Evolutionary conservation across 768 basidiomycete species (phyloP).

Genomic region (Russula lepida): DNA sequence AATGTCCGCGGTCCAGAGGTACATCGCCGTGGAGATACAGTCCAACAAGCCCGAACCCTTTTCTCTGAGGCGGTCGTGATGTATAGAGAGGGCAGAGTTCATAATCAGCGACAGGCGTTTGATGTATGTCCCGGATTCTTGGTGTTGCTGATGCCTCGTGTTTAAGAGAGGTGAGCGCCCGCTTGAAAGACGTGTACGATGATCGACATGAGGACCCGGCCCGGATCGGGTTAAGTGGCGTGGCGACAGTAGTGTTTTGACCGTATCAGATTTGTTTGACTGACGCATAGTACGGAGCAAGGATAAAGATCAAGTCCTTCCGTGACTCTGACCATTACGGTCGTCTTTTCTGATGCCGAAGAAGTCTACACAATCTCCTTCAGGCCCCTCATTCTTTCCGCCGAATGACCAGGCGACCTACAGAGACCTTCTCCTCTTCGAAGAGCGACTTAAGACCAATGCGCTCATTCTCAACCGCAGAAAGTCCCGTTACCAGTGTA

Average conservation of each 20-base stretch:
- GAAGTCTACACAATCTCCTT: constrained; percentile 25
- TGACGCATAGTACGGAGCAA: not conserved
- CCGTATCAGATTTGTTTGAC: not conserved
- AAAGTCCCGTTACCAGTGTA: constrained; percentile 78
- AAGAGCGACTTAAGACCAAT: constrained; percentile 93
- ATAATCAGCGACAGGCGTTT: not conserved
- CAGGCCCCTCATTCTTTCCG: constrained; percentile 42
- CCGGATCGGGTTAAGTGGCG: not conserved
- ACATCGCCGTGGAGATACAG: not conserved
- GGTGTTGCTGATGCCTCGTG: no score
- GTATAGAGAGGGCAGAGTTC: not conserved
- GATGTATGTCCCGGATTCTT: no score
- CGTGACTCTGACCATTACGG: not conserved
- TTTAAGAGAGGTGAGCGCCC: no score
- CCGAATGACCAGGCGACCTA: constrained; percentile 73
- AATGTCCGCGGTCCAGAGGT: not conserved
- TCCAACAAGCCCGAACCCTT: not conserved
- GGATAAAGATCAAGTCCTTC: constrained; percentile 1
- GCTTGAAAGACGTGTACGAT: no score
- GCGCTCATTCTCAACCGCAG: constrained; percentile 71
- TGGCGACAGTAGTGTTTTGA: no score
- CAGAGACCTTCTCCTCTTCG: constrained; percentile 83
- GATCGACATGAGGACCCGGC: not conserved
- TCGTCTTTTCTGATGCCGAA: constrained; percentile 24
- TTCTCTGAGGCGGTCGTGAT: not conserved